Conservation (phyloP, 2,329 filamentous ascomycete species). For the Aspergillus sp. region DNA sequence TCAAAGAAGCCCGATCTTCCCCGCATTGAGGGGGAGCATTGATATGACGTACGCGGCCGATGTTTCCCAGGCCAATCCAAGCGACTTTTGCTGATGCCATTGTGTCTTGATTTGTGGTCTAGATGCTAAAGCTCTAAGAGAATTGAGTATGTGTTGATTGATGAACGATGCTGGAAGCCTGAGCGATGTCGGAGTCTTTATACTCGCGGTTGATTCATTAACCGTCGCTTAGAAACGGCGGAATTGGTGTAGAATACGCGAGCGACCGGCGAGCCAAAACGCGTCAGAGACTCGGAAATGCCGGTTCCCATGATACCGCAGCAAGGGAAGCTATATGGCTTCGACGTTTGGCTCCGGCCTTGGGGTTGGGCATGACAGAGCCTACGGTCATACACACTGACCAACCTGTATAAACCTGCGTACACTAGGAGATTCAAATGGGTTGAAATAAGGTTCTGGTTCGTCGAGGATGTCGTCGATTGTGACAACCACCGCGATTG, state of each 20-base stretch:
- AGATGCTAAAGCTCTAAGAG: background rate
- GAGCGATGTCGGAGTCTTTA: background rate
- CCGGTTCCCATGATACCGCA: no score
- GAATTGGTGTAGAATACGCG: background rate
- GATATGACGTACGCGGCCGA: conserved; percentile 69
- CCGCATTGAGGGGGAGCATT: background rate
- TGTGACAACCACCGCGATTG: no score
- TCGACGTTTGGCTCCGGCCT: no score
- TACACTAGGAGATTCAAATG: no score
- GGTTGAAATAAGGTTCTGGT: no score
- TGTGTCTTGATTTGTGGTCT: background rate
- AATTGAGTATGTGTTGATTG: background rate
- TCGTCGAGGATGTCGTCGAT: no score
- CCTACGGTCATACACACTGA: no score
- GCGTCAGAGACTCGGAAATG: no score
- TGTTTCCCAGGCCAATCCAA: conserved; percentile 86
- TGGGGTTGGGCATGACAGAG: no score
- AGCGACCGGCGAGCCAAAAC: no score
- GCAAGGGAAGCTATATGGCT: no score
- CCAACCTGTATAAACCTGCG: no score
- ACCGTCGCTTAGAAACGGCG: conserved; percentile 10
- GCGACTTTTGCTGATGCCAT: conserved; percentile 59
- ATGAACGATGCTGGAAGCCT: background rate
- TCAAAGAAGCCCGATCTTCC: background rate
- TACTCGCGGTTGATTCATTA: conserved; percentile 11